Evolutionary conservation across 179 eudicot genomes (phyloP).

Genomic region (Actinidia arguta): DNA sequence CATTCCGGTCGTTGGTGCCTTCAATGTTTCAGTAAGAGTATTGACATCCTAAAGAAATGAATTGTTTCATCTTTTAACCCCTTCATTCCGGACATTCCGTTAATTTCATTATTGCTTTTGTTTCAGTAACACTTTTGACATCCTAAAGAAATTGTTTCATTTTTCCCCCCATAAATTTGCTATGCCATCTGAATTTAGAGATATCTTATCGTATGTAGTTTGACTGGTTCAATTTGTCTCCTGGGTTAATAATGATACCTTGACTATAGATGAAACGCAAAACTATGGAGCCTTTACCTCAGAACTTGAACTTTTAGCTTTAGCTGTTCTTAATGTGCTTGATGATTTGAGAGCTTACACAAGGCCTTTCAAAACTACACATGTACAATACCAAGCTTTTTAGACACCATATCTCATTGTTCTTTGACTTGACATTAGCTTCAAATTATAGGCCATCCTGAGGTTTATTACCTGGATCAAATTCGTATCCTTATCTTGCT

Average conservation of each 20-base stretch:
- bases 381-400: background rate
- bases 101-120: too few relatives aligned
- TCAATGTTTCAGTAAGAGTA: background rate
- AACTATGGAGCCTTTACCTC: too few relatives aligned
- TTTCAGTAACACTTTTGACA: too few relatives aligned
- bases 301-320: background rate
- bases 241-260: too few relatives aligned
- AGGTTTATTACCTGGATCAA: conserved; percentile 9
- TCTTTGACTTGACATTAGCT: conserved; percentile 17
- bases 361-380: background rate
- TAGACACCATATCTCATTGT: conserved; percentile 16
- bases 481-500: background rate
- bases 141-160: too few relatives aligned
- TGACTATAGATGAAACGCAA: too few relatives aligned
- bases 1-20: conserved; percentile 59
- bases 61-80: background rate
- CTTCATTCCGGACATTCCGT: too few relatives aligned
- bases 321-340: background rate
- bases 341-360: background rate
- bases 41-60: background rate
- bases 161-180: background rate
- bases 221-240: background rate
- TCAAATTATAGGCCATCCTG: conserved; percentile 15
- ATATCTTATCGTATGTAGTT: background rate
- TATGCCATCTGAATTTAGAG: background rate